These are phyloP conservation scores for Fusarium drepaniforme DNA, from an alignment of 2,329 filamentous ascomycete species.

Conservation along the genomic window DNA sequence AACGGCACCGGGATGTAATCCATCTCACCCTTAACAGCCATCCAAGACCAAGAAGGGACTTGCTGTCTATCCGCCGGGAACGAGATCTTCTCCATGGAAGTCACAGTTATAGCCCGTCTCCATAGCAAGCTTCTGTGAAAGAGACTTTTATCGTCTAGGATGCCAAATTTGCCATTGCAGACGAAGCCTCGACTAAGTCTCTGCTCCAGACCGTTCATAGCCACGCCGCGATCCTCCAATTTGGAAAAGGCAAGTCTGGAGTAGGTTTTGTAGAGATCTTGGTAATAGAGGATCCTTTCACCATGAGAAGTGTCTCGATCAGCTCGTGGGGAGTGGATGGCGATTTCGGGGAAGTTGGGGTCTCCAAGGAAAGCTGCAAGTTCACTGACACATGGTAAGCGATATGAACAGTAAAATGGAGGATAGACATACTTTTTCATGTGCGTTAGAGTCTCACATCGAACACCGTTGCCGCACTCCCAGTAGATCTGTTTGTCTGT, in stretches of 20 bases:
- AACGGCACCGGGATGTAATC: constrained; percentile 8
- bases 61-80: not conserved
- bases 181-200: not conserved
- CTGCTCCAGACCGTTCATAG: constrained; percentile 14
- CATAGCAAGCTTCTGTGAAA: constrained; percentile 11
- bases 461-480: constrained; percentile 13
- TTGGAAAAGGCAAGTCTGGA: not conserved
- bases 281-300: constrained; percentile 5
- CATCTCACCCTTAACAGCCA: constrained; percentile 13
- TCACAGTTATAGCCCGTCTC: not conserved
- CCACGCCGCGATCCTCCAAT: not conserved
- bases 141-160: not conserved
- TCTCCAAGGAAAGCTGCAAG: constrained; percentile 14
- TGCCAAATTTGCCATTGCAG: constrained; percentile 3
- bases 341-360: constrained; percentile 12
- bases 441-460: constrained; percentile 8
- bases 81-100: not conserved
- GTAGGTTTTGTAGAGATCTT: constrained; percentile 14
- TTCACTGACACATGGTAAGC: not conserved
- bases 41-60: constrained; percentile 22
- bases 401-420: not conserved
- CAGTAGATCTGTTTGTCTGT: constrained; percentile 9
- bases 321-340: not conserved
- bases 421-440: constrained; percentile 11
- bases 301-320: not conserved